A percentile compares a stretch with the other conserved stretches of the same genome.
phyloP scores from a whole-genome alignment of 2,329 filamentous ascomycete genomes.

The Penicillium sp. region DNA sequence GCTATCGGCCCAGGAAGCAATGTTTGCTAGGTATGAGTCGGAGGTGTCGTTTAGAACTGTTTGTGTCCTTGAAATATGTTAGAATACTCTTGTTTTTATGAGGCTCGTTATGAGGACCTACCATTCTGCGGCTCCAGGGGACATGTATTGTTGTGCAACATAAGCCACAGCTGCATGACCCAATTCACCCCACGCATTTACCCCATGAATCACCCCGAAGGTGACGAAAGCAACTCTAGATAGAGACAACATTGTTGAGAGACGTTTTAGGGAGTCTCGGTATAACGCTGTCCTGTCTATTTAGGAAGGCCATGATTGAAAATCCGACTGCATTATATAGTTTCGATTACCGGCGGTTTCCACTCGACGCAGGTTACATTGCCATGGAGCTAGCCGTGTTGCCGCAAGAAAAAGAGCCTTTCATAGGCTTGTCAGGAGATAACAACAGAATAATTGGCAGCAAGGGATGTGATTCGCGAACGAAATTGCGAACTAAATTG shows the following conservation, averaged over 20 bases:
- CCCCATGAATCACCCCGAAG: conserved; percentile 11
- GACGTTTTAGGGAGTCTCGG: neutral
- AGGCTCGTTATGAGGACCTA: conserved; percentile 9
- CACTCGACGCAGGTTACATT: neutral
- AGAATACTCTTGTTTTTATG: neutral
- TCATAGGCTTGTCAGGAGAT: neutral
- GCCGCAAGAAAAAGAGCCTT: neutral
- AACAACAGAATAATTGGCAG: neutral
- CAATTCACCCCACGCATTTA: conserved; percentile 51
- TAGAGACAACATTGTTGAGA: conserved; percentile 10
- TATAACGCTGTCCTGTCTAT: neutral
- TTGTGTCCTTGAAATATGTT: conserved; percentile 28
- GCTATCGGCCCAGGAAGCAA: conserved; percentile 55
- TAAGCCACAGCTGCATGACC: conserved; percentile 57
- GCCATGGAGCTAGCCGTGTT: neutral
- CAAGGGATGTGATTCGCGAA: neutral
- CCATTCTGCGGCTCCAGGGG: conserved; percentile 44
- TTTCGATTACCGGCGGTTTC: neutral
- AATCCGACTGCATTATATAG: neutral
- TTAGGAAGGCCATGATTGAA: neutral
- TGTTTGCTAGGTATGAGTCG: conserved; percentile 49
- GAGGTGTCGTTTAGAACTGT: conserved; percentile 45
- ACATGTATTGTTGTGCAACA: conserved; percentile 52
- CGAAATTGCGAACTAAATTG: neutral
- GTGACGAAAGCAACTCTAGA: conserved; percentile 10